phyloP scores from a whole-genome alignment of 1,284 basidiomycete species.

The Hemileia vastatrix region DNA sequence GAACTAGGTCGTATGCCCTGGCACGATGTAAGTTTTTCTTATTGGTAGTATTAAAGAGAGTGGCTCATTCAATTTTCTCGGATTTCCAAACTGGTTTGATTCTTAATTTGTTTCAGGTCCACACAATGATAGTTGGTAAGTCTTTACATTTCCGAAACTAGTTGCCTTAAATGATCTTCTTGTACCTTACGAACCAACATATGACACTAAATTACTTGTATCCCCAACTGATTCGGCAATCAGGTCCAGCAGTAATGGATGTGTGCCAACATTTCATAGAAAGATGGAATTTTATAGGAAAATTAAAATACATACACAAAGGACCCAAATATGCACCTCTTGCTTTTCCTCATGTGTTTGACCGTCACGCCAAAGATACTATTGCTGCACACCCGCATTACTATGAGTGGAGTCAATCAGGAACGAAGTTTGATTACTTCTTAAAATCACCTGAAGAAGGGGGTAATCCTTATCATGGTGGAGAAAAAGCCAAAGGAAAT shows the following conservation, averaged over 20 bases:
- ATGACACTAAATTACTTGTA: constrained; percentile 76
- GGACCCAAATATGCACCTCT: constrained; percentile 59
- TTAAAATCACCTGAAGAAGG: constrained; percentile 25
- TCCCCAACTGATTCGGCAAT: too few species aligned
- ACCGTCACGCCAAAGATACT: constrained; percentile 47
- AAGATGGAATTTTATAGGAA: constrained; percentile 55
- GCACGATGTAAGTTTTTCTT: constrained; percentile 58
- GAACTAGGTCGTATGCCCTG: constrained; percentile 60
- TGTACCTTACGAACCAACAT: too few species aligned
- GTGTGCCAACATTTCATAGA: constrained; percentile 84
- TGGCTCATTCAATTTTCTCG: neutral
- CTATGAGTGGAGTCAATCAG: constrained; percentile 50
- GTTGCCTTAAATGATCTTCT: too few species aligned
- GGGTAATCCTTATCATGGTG: constrained; percentile 12
- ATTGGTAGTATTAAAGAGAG: neutral
- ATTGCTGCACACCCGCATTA: constrained; percentile 58
- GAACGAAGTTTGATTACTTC: constrained; percentile 9
- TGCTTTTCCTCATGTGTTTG: constrained; percentile 65
- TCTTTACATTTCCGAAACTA: too few species aligned
- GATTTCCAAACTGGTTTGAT: neutral
- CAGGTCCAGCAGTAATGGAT: constrained; percentile 73
- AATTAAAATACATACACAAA: constrained; percentile 48
- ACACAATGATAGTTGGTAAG: too few species aligned
- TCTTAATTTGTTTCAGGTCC: too few species aligned
- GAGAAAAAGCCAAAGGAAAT: constrained; percentile 25